Evolutionary conservation across 2,329 filamentous ascomycete genomes (phyloP).

Genomic region (Cytospora chrysosperma): DNA sequence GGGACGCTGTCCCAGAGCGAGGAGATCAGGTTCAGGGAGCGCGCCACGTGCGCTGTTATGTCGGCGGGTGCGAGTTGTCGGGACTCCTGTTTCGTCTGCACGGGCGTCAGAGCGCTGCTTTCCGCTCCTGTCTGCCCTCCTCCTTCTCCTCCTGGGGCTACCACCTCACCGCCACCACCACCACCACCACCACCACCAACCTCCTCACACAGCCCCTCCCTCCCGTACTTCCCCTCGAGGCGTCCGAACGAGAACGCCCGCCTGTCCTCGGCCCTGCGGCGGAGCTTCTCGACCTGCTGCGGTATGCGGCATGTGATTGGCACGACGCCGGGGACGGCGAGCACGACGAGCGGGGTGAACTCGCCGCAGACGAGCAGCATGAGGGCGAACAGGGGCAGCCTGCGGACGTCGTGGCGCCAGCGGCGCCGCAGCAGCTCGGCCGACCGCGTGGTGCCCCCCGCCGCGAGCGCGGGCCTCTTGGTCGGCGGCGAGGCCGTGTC

Average conservation of each 20-base stretch:
- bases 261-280: conserved; percentile 52
- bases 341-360: conserved; percentile 77
- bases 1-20: conserved; percentile 51
- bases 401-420: conserved; percentile 68
- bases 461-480: conserved; percentile 36
- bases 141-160: no score
- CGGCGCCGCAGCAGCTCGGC: conserved; percentile 70
- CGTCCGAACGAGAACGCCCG: conserved; percentile 50
- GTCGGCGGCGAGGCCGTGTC: conserved; percentile 41
- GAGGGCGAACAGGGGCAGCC: conserved; percentile 75
- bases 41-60: conserved; percentile 39
- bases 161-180: no score
- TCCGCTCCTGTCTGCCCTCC: conserved; percentile 23
- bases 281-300: conserved; percentile 62
- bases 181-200: no score
- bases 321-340: conserved; percentile 68
- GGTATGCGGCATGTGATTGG: conserved; percentile 84
- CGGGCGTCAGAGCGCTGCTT: conserved; percentile 11
- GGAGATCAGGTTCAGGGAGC: conserved; percentile 46
- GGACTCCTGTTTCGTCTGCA: background rate
- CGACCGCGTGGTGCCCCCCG: conserved; percentile 57
- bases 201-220: background rate
- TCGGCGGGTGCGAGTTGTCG: background rate
- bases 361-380: conserved; percentile 80
- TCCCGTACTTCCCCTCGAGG: conserved; percentile 26